Conservation (phyloP, 2,329 filamentous ascomycete species). For the Xylariaceae sp. region DNA sequence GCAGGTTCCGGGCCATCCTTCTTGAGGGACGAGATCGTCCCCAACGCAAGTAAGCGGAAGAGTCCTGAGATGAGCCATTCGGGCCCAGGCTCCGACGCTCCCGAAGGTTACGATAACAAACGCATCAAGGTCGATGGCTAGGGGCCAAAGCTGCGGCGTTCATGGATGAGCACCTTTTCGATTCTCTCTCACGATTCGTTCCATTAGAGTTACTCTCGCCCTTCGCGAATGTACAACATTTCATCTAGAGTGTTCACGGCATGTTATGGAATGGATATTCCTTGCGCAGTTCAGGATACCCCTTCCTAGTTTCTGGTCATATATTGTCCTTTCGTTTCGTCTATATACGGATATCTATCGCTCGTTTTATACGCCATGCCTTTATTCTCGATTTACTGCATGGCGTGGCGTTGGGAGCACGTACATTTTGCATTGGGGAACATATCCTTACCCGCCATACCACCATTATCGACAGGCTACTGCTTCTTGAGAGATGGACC, state of each 20-base stretch:
- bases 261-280: constrained; percentile 7
- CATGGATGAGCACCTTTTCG: not conserved
- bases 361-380: constrained; percentile 22
- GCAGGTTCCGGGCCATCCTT: constrained; percentile 60
- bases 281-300: constrained; percentile 14
- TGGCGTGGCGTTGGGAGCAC: constrained; percentile 23
- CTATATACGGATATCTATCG: constrained; percentile 11
- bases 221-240: constrained; percentile 19
- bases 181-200: not conserved
- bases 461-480: constrained; percentile 9
- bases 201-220: constrained; percentile 5
- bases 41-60: constrained; percentile 46
- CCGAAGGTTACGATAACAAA: constrained; percentile 47
- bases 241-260: constrained; percentile 10
- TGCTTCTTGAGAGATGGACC: constrained; percentile 20
- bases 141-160: constrained; percentile 3
- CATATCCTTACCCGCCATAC: constrained; percentile 9
- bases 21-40: constrained; percentile 48
- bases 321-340: constrained; percentile 17
- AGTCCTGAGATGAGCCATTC: constrained; percentile 46
- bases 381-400: constrained; percentile 15
- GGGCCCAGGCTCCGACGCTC: constrained; percentile 36
- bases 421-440: constrained; percentile 8
- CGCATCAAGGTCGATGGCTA: constrained; percentile 48
- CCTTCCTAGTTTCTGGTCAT: constrained; percentile 9